Conservation (phyloP, 177 flowering plant genomes). For the Telopea speciosissima region DNA sequence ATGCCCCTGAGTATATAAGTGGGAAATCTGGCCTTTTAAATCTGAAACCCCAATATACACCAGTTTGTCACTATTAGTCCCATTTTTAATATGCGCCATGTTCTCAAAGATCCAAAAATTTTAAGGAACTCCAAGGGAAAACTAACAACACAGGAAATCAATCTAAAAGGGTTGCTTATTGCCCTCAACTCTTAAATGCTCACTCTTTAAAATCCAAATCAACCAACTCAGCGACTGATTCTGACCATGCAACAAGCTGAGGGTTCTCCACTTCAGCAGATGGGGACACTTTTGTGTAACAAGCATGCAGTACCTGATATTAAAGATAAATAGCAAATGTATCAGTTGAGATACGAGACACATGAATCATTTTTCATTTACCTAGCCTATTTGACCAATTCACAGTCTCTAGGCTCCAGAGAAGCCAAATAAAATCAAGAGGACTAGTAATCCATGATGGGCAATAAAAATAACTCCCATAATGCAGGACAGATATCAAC, state of each 20-base stretch:
- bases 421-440: not conserved
- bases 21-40: slow-evolving; percentile 89
- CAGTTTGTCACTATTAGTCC: slow-evolving; percentile 3
- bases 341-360: not conserved
- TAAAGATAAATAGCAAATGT: not conserved
- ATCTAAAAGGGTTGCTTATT: not conserved
- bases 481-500: no score
- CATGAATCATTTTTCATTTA: not conserved
- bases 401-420: not conserved
- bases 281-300: slow-evolving; percentile 82
- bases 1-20: slow-evolving; percentile 72
- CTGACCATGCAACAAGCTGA: slow-evolving; percentile 91
- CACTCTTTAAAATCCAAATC: slow-evolving; percentile 93
- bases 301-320: slow-evolving; percentile 80
- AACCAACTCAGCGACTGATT: slow-evolving; percentile 79
- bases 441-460: no score
- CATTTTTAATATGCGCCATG: not conserved
- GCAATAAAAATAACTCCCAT: no score
- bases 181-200: slow-evolving; percentile 22
- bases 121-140: not conserved
- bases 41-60: slow-evolving; percentile 37
- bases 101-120: not conserved
- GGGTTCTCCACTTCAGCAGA: slow-evolving; percentile 88
- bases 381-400: not conserved
- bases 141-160: not conserved